Evolutionary conservation across 164 flowering plant genomes (phyloP), one percentile per base, ranked within the genome.

Genomic region (Cinnamomum micranthum): DNA sequence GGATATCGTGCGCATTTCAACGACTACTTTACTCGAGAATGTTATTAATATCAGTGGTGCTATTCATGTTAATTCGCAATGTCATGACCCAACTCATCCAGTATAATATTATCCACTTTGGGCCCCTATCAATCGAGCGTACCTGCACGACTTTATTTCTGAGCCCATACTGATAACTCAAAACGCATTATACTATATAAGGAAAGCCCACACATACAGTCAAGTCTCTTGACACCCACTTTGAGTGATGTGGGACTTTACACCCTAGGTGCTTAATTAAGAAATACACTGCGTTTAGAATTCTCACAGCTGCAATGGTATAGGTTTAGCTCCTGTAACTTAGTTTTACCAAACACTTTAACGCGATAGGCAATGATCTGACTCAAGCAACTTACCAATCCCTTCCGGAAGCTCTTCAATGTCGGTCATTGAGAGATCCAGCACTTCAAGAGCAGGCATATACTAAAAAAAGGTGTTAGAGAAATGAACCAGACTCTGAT

Each of bases 371-470:
- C 69, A 69, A 51, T 15, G n/a, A 9, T 74, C 1, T 9, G 22
- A 78, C 58, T 67, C 62, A 12, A 51, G 27, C 47, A 68, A 60
- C 3, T 35, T 23, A n/a, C n/a, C 11, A 31, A 77, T 41, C 11
- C 60, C 63, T 11, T 22, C 22, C 0, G 73, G 76, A 50, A 77
- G 63, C 28, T 73, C 73, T 63, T 64, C 23, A 1, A 73, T 22
- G 13, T 69, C 9, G 9, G 80, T 77, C 4, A 28, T n/a, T 24
- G 74, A 74, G 15, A 78, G 77, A 71, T 78, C 72, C 23, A 78
- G 24, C 19, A 78, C 77, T 67, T 55, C 24, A 13, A 78, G 51
- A 12, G 24, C 22, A 15, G 62, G 71, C 80, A 78, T 73, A 17
- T 9, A 65, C 7, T 69, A 1, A n/a, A 78, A 78, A 33, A 70